Evolutionary conservation across 371 early-diverging fungal species (phyloP), one percentile per base, ranked within the genome.

Genomic region (Encephalitozoon intestinalis): DNA sequence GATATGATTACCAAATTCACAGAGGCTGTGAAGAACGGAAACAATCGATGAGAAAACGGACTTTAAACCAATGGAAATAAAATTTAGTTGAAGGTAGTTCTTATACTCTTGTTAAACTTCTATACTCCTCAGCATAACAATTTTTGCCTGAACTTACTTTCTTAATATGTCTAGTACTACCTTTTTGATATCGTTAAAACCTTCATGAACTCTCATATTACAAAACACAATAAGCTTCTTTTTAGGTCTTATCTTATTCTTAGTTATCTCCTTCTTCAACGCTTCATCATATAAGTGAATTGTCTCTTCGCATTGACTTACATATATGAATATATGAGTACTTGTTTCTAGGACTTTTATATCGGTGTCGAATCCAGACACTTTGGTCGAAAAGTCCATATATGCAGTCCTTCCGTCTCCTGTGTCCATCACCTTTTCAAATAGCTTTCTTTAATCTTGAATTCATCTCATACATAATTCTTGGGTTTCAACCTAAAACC

Each of bases 251-350:
- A 66, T n/a, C 21, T 70, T 40, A 34, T 46, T 43, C 31, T 34
- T 67, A 3, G 21, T 9, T 25, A 79, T n/a, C 6, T 52, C 34
- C 15, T 70, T 70, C 37, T 65, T 73, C 3, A 79, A 44, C 5
- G 58, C 49, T 7, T 79, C 76, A 46, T 75, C 74, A 28, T 70
- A 79, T 46, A 79, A 50, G 40, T 79, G 76, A 6, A 79, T 71
- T 63, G 71, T 43, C 28, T 53, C 51, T 34, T 67, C 63, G 9
- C 28, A 26, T 65, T 79, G 79, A 44, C 67, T 71, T 50, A 79
- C 58, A 68, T 71, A 79, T 51, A 79, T 67, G 63, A 79, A 79
- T 40, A 75, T 63, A 51, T 79, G 76, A 40, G 74, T 79, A 23
- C 26, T 31, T 31, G 75, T 79, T 31, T 79, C 79, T 0, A 79